Base-by-base conservation (phyloP, 1,284 basidiomycete genomes). In the Sporisorium exsertum region DNA sequence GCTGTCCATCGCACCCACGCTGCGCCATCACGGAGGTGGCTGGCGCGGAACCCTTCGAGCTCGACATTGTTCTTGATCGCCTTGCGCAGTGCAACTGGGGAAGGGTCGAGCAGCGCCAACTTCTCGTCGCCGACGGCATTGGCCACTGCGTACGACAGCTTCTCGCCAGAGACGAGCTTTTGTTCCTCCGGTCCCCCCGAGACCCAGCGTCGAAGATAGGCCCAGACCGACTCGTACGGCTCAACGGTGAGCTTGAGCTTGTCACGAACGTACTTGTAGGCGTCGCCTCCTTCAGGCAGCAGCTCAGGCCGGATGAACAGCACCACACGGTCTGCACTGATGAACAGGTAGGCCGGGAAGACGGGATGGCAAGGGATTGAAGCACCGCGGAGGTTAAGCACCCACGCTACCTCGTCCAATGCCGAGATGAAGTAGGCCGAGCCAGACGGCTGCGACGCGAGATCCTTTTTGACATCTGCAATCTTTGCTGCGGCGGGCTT, bases 401-500 rank as follows among this genome's bases (percentile, higher is more conserved):
- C 46, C 83, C 83, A 84, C 2, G 82, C 83, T 1, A 84, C 72
- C 63, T 84, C 77, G 56, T 84, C 83, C 5, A 84, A 67, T 2
- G 80, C 68, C 22, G 77, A 74, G 27, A 84, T 10, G 29, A 84
- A 70, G 61, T 78, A 84, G 47, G 68, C 63, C 2, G 69, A 72
- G 2, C 75, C 68, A 18, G 64, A 42, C 5, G 73, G 68, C 27
- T 69, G 53, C n/a, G 58, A 40, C 7, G 58, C 29, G 20, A 81
- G 64, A 37, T 77, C 78, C 24, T 61, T 63, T 20, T 59, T 72
- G 47, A 83, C 68, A 24, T 80, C 65, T 5, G 73, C 69, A 7
- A 89, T 73, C 54, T 84, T 84, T n/a, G 72, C 63, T 6, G 57
- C 46, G 3, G 84, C 78, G 0, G 81, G 80, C 72, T 86, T 83